Evolutionary conservation across 768 basidiomycete species (phyloP).

Genomic region (Leccinum pellstonianum): DNA sequence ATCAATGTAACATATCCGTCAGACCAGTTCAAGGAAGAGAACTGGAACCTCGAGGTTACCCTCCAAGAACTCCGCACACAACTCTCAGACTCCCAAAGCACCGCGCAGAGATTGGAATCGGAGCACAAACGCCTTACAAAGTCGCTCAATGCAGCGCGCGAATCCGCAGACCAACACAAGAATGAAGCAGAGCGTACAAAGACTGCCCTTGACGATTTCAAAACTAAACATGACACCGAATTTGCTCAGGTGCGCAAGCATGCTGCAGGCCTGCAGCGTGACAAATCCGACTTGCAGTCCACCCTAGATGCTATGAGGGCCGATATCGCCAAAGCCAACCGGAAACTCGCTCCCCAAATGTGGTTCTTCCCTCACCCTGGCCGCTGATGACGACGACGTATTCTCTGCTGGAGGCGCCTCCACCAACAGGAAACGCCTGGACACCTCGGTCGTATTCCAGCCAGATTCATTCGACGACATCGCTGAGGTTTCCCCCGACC

Average conservation of each 20-base stretch:
- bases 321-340: conserved; percentile 64
- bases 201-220: too few species aligned
- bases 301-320: conserved; percentile 23
- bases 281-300: too few species aligned
- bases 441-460: conserved; percentile 49
- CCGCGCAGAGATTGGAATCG: conserved; percentile 67
- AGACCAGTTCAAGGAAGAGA: conserved; percentile 98
- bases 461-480: conserved; percentile 47
- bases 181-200: too few species aligned
- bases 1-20: conserved; percentile 7
- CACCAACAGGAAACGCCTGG: conserved; percentile 55
- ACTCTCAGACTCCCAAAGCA: conserved; percentile 61
- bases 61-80: conserved; percentile 83
- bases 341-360: conserved; percentile 56
- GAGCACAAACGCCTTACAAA: conserved; percentile 46
- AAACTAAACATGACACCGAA: too few species aligned
- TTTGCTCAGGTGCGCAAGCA: too few species aligned
- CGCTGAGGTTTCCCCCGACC: conserved; percentile 58
- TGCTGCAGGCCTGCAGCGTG: too few species aligned
- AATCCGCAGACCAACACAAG: too few species aligned
- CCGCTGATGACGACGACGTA: conserved; percentile 59
- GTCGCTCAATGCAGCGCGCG: too few species aligned
- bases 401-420: conserved; percentile 65
- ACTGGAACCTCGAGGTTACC: conserved; percentile 96
- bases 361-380: conserved; percentile 73